A percentile compares a stretch with the other conserved stretches of the same genome.
These are phyloP conservation scores for Cajanus cajan DNA, from an alignment of 306 rosid species.

Conservation along the genomic window DNA sequence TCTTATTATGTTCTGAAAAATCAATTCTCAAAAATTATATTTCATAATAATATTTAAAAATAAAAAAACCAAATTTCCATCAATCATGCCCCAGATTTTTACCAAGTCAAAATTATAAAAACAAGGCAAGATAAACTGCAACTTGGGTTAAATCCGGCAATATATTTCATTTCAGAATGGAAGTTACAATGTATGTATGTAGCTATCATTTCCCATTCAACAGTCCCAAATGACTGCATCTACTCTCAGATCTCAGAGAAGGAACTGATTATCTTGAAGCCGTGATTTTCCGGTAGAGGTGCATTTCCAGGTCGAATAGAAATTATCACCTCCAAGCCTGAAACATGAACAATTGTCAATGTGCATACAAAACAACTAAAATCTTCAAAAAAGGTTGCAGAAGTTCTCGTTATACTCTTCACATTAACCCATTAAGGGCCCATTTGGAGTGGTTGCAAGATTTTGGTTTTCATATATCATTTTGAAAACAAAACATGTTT, in stretches of 20 bases:
- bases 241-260: constrained; percentile 46
- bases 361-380: not conserved
- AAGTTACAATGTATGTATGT: not conserved
- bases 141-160: not conserved
- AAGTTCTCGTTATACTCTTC: not conserved
- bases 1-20: not conserved
- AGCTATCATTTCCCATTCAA: constrained; percentile 13
- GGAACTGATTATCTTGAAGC: constrained; percentile 59
- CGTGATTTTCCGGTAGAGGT: constrained; percentile 68
- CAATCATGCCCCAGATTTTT: not conserved
- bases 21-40: not conserved
- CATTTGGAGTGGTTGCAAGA: too few relatives aligned
- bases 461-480: too few relatives aligned
- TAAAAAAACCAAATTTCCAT: not conserved
- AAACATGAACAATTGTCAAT: not conserved
- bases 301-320: constrained; percentile 78
- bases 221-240: constrained; percentile 1
- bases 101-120: not conserved
- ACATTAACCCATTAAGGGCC: too few relatives aligned
- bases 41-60: not conserved
- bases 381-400: not conserved
- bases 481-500: too few relatives aligned
- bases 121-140: not conserved
- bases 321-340: constrained; percentile 69
- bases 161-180: not conserved